Conservation (phyloP, 2,329 filamentous ascomycete genomes). For the Lachnellula cervina region DNA sequence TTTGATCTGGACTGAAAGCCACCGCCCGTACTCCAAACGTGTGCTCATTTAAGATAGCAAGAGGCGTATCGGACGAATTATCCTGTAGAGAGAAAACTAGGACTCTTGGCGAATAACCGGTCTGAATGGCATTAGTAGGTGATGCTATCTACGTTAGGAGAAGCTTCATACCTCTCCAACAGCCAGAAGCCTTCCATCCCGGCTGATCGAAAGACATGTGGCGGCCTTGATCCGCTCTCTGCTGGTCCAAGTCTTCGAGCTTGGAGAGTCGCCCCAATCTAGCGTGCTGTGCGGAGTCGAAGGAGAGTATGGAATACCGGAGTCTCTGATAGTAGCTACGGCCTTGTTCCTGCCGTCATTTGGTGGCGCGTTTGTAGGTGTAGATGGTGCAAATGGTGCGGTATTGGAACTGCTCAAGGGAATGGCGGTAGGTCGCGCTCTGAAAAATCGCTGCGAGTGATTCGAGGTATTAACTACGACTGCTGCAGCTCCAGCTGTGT, state of each 20-base stretch:
- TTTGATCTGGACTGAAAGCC: constrained; percentile 83
- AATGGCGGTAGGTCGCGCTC: constrained; percentile 72
- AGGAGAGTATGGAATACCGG: constrained; percentile 33
- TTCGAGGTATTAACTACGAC: constrained; percentile 68
- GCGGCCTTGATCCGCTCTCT: constrained; percentile 91
- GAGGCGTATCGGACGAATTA: constrained; percentile 70
- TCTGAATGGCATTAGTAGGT: constrained; percentile 42
- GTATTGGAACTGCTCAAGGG: constrained; percentile 54
- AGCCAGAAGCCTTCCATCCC: constrained; percentile 80
- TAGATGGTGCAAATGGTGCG: constrained; percentile 48
- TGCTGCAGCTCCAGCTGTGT: constrained; percentile 89
- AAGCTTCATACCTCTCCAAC: constrained; percentile 65
- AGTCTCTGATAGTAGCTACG: constrained; percentile 46
- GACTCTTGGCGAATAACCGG: constrained; percentile 86
- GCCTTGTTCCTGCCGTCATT: constrained; percentile 58
- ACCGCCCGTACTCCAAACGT: constrained; percentile 83
- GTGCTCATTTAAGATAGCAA: constrained; percentile 85
- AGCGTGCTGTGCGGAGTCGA: constrained; percentile 31
- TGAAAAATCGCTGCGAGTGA: constrained; percentile 80
- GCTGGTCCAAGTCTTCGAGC: constrained; percentile 75
- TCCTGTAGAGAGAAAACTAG: constrained; percentile 85
- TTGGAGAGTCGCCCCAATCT: constrained; percentile 59
- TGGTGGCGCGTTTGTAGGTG: constrained; percentile 49
- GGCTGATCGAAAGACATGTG: constrained; percentile 83
- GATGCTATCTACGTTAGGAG: constrained; percentile 22